These are phyloP conservation scores for Paspalum notatum DNA, from an alignment of 176 grass and related monocot species.

Conservation along the genomic window DNA sequence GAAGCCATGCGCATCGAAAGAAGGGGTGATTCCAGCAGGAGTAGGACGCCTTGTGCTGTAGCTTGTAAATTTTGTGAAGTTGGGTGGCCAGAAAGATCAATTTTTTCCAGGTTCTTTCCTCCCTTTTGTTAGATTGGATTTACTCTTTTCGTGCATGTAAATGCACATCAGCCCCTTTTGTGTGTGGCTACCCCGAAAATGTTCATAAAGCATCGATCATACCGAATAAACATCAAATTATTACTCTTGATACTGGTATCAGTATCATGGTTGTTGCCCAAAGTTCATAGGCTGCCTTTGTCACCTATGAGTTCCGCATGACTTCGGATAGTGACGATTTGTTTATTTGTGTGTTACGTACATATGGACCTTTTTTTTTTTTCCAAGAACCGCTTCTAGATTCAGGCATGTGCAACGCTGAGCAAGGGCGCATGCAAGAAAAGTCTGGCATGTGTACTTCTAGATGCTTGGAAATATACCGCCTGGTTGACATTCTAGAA, in stretches of 20 bases:
- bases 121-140: constrained; percentile 8
- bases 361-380: background rate
- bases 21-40: constrained; percentile 25
- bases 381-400: background rate
- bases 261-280: background rate
- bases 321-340: background rate
- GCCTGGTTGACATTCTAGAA: constrained; percentile 9
- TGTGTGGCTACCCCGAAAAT: constrained; percentile 44
- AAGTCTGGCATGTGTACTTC: constrained; percentile 40
- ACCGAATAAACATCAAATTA: background rate
- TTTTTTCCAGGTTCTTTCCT: constrained; percentile 40
- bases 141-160: constrained; percentile 23
- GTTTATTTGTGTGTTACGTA: background rate
- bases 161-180: constrained; percentile 35
- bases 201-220: constrained; percentile 24
- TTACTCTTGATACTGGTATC: background rate
- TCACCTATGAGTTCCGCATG: background rate
- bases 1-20: constrained; percentile 48
- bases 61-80: constrained; percentile 39
- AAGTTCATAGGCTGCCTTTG: background rate
- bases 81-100: constrained; percentile 46
- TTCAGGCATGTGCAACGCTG: constrained; percentile 13
- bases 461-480: constrained; percentile 32
- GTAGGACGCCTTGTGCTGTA: background rate
- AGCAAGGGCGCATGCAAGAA: background rate